Evolutionary conservation across 202 grass and related monocot species (phyloP).

Genomic region (Schoenoplectus triqueter): DNA sequence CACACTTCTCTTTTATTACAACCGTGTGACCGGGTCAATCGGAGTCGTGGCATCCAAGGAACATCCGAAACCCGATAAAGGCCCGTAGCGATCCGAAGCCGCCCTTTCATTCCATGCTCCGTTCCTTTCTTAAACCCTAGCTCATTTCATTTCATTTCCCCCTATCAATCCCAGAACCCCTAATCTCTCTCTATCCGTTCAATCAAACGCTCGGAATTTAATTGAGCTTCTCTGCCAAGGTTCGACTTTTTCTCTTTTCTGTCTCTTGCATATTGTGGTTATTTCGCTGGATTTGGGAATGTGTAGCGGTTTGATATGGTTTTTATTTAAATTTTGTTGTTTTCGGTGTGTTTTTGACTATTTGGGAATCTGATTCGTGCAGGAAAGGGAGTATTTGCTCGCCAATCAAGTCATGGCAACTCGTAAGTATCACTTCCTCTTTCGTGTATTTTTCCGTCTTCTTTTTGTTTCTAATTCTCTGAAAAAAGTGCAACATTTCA

Average conservation of each 20-base stretch:
- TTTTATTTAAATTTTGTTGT: neutral
- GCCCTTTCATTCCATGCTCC: neutral
- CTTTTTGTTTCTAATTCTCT: neutral
- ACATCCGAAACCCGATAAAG: slow-evolving; percentile 27
- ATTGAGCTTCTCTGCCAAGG: neutral
- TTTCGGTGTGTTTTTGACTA: slow-evolving; percentile 8
- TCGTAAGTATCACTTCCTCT: slow-evolving; percentile 47
- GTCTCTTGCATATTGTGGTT: neutral
- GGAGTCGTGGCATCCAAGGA: slow-evolving; percentile 22
- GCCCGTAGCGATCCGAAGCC: neutral
- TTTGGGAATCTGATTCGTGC: slow-evolving; percentile 47
- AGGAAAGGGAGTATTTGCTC: slow-evolving; percentile 32
- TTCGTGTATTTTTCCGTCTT: neutral
- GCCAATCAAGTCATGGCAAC: slow-evolving; percentile 59
- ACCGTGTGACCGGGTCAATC: neutral
- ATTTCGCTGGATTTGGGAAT: neutral
- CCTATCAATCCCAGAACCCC: neutral
- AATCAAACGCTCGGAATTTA: neutral
- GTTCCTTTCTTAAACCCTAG: slow-evolving; percentile 29
- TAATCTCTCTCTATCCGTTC: neutral
- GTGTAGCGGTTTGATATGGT: neutral
- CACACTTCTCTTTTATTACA: neutral
- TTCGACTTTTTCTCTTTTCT: neutral
- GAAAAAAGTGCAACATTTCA: neutral
- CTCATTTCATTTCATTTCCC: neutral